phyloP scores from a whole-genome alignment of 1,139 yeast species.

The Yamadazyma atlantica region DNA sequence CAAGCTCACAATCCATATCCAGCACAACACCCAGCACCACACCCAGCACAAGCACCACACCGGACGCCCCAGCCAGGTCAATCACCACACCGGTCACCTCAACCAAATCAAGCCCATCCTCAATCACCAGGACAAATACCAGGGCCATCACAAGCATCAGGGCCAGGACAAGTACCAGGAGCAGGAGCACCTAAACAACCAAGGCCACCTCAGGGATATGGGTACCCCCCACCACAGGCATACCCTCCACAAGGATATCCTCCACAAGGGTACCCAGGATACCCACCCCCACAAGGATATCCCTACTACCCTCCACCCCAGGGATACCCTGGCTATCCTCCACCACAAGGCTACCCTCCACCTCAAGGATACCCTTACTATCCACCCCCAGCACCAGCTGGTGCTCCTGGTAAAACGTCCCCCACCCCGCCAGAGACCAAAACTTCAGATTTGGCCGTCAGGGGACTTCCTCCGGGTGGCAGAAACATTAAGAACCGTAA shows the following conservation, averaged over 20 bases:
- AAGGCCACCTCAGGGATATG: no score
- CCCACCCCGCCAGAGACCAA: constrained; percentile 6
- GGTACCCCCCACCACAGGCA: constrained; percentile 7
- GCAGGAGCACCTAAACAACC: no score
- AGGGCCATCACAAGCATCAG: no score
- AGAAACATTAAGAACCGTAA: constrained; percentile 34
- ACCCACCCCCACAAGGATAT: constrained; percentile 16
- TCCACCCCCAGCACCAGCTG: constrained; percentile 8
- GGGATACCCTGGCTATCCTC: constrained; percentile 13
- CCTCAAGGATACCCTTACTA: constrained; percentile 17
- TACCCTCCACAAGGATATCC: constrained; percentile 6
- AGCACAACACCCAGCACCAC: not conserved
- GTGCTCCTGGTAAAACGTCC: constrained; percentile 1
- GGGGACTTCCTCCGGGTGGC: constrained; percentile 38
- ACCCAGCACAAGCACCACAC: not conserved
- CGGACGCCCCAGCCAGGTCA: constrained; percentile 4
- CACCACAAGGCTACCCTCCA: constrained; percentile 14
- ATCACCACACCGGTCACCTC: no score
- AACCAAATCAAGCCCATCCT: no score
- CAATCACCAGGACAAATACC: no score
- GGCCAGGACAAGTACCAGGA: no score
- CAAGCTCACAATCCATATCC: not conserved
- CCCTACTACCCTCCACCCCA: constrained; percentile 12
- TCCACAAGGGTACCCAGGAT: constrained; percentile 11
- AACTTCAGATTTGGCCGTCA: constrained; percentile 32